phyloP scores from a whole-genome alignment of 2,329 filamentous ascomycete genomes.

The Blastomyces gilchristii region DNA sequence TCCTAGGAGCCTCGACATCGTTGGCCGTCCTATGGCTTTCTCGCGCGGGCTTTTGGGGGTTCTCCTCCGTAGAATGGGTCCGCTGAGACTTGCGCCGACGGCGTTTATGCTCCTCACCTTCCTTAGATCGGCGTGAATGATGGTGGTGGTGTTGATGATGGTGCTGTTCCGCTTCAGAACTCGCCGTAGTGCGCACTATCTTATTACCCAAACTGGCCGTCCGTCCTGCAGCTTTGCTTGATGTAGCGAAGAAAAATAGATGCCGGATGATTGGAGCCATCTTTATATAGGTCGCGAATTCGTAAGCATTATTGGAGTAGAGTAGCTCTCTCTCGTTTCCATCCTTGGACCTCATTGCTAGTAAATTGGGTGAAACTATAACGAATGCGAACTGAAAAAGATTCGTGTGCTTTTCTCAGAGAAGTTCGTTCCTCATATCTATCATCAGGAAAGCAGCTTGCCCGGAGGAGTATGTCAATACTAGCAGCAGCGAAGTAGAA shows the following conservation, averaged over 20 bases:
- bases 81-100: slow-evolving; percentile 2
- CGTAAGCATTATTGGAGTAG: background rate
- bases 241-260: background rate
- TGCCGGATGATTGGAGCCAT: background rate
- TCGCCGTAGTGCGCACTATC: background rate
- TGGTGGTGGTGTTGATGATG: slow-evolving; percentile 4
- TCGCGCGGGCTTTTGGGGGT: background rate
- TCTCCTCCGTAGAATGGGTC: background rate
- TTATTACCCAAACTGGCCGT: background rate
- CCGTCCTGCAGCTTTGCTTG: background rate
- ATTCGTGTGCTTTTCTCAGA: background rate
- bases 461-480: background rate
- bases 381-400: background rate
- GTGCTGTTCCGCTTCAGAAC: background rate
- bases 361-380: background rate
- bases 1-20: background rate
- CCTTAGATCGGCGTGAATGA: background rate
- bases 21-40: background rate
- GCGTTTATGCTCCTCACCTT: slow-evolving; percentile 7
- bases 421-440: background rate
- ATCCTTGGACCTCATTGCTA: background rate
- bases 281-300: background rate
- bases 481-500: background rate
- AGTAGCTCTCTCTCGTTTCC: background rate
- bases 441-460: background rate